Evolutionary conservation across 352 stramenopile species (phyloP), one percentile per base, ranked within the genome.

Genomic region (Phytophthora boehmeriae): DNA sequence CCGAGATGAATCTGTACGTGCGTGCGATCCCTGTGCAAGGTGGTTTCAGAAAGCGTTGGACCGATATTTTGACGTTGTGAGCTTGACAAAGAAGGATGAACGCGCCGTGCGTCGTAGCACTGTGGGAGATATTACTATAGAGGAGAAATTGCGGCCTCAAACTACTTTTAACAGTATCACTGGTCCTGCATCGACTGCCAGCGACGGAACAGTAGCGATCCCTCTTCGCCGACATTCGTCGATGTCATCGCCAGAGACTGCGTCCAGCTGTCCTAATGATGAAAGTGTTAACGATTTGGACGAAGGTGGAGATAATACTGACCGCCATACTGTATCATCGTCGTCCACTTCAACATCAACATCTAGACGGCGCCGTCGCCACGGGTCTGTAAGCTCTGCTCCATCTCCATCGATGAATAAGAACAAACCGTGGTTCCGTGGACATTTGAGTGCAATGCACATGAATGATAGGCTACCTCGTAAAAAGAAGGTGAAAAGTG

Each of bases 21-120:
- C 83, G 1, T 93, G 84, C 54, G 78, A 92, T 30, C 48, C 70
- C 19, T 93, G 84, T 63, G 63, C 63, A 0, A 34, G 34, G n/a
- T 92, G 80, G 82, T 83, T 93, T 19, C 82, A 92, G 51, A 78
- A 75, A 28, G 80, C 84, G 19, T 59, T 90, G 30, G 82, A 92
- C 42, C 64, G 59, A 14, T 89, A 89, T 27, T 89, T 92, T 64
- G 78, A 90, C 23, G 70, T 71, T 0, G 74, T 90, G 47, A 77
- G 87, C 27, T 48, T 82, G 22, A 34, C 73, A 2, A 78, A 62
- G 58, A 46, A 28, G 1, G 63, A 63, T 11, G 66, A 68, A 17
- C 39, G 50, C 1, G 25, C 52, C 17, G 28, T 62, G 9, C 34
- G 66, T 55, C 35, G 16, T 11, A 35, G 51, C 34, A 62, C 27